phyloP scores from a whole-genome alignment of 2,329 filamentous ascomycete genomes.

The Trichoderma simmonsii region DNA sequence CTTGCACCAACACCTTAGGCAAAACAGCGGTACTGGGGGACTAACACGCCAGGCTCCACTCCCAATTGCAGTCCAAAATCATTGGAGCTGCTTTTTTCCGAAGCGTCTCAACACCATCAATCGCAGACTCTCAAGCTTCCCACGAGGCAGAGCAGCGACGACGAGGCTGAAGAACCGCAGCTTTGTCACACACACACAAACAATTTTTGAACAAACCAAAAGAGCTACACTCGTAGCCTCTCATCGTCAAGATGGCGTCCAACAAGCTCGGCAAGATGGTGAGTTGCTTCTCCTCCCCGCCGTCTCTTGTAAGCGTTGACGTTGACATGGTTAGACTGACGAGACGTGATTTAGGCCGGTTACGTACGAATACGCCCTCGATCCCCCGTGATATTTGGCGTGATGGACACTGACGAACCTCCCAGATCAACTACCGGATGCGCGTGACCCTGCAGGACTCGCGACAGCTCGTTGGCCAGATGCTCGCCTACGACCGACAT shows the following conservation, averaged over 20 bases:
- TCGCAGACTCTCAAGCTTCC: constrained; percentile 16
- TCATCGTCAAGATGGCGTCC: constrained; percentile 26
- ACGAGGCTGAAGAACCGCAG: constrained; percentile 1
- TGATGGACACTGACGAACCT: constrained; percentile 13
- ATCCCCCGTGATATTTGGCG: constrained; percentile 27
- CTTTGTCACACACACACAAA: constrained; percentile 8
- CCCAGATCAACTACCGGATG: constrained; percentile 98
- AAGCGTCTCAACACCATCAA: constrained; percentile 5
- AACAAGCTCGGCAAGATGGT: constrained; percentile 99
- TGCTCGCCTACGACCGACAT: constrained; percentile 99
- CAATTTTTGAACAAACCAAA: constrained; percentile 17
- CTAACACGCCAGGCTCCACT: background rate
- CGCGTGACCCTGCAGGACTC: constrained; percentile 92
- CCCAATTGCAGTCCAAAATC: constrained; percentile 7
- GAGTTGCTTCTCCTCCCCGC: constrained; percentile 34
- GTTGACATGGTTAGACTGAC: constrained; percentile 60
- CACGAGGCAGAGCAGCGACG: constrained; percentile 17
- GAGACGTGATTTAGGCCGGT: constrained; percentile 55
- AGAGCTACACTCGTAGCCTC: constrained; percentile 15
- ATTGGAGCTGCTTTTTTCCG: constrained; percentile 16
- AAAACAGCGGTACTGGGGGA: background rate
- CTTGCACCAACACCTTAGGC: accelerated
- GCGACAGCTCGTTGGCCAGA: constrained; percentile 94
- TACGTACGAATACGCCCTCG: constrained; percentile 56
- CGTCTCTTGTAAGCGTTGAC: constrained; percentile 39